phyloP scores from a whole-genome alignment of 1,284 basidiomycete genomes.

The Marasmius oreades region DNA sequence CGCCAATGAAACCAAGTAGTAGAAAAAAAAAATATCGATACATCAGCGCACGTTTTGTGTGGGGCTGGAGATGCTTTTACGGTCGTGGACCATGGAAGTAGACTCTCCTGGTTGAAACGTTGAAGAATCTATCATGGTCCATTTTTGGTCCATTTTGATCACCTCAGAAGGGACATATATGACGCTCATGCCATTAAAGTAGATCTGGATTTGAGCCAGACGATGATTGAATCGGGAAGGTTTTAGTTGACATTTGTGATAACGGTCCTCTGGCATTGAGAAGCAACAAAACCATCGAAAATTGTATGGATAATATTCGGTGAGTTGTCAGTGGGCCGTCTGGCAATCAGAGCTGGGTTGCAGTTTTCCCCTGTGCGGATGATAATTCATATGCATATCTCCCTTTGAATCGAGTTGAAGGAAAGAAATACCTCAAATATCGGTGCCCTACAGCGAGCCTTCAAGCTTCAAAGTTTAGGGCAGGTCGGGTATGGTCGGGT shows the following conservation, averaged over 20 bases:
- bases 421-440: no score
- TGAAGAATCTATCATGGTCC: constrained; percentile 22
- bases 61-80: no score
- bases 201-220: constrained; percentile 28
- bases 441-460: no score
- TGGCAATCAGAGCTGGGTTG: no score
- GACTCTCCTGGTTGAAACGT: constrained; percentile 35
- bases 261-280: constrained; percentile 35
- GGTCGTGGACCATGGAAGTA: constrained; percentile 32
- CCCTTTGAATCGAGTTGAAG: no score
- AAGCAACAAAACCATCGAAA: constrained; percentile 12
- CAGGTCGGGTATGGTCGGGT: no score
- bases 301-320: no score
- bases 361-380: no score
- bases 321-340: no score
- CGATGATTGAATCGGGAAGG: constrained; percentile 33
- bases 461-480: no score
- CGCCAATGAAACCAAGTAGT: constrained; percentile 33
- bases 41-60: no score
- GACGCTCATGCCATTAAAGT: constrained; percentile 36
- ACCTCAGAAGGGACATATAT: constrained; percentile 25
- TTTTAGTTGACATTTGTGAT: constrained; percentile 33
- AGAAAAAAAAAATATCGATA: not conserved
- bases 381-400: no score
- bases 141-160: constrained; percentile 8